Base-by-base conservation (phyloP, 306 rosid species). In the Cicer judaicum region DNA sequence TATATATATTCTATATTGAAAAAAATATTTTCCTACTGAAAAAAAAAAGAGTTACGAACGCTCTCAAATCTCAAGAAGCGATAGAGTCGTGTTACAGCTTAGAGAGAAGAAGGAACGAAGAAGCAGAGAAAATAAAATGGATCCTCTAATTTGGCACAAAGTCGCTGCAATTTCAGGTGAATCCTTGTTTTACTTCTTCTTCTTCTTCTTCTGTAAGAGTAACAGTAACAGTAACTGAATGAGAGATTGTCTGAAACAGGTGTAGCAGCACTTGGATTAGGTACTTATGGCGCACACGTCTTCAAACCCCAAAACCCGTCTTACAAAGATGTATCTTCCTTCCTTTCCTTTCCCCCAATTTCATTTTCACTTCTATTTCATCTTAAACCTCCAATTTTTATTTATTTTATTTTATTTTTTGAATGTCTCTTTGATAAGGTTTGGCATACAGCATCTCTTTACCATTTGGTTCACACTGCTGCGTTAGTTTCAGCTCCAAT, bases 371-470 rank as follows among this genome's bases (percentile, higher is more conserved):
- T 78, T 67, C 59, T 5, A 71, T 82, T 70, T 34, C 79, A 69
- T 66, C 61, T 14, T 39, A 18, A 53, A 75, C 29, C 19, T 80
- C 76, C 9, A 1, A 8, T 47, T 67, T 49, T 71, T 42, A 7
- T 6, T 72, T 7, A 18, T 34, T 9, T 47, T 2, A 10, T 10
- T 72, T 61, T 11, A 50, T 53, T 78, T 61, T 16, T 72, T 18
- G 67, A 60, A 70, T 39, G 40, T 44, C 5, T 54, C 0, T 41
- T 0, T 84, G 71, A 60, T 52, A 76, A 94, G 99, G 97, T 92
- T 70, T 95, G 99, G 99, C 88, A 95, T 1, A 92, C 99, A 0
- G 99, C 99, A 1, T 86, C 97, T 48, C 90, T 92, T 47, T 94
- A 94, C 83, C 99, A 92, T 81, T 86, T 94, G 90, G 92, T 90